Evolutionary conservation across 1,139 yeast genomes (phyloP).

Genomic region (Entelexis sorbosivorans): DNA sequence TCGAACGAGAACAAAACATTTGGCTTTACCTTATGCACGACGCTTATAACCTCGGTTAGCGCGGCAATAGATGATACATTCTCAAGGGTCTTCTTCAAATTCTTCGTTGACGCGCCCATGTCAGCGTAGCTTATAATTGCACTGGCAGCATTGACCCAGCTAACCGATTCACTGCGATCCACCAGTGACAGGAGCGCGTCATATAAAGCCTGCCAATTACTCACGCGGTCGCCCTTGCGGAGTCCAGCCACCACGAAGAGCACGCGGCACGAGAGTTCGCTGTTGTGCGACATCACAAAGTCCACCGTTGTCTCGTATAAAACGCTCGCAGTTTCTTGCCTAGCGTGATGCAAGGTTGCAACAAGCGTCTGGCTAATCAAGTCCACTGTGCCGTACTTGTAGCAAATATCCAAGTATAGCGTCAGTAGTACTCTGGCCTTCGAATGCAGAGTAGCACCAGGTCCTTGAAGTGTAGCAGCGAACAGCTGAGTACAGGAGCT

Average conservation of each 20-base stretch:
- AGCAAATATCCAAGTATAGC: constrained; percentile 31
- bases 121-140: constrained; percentile 9
- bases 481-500: constrained; percentile 52
- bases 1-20: neutral
- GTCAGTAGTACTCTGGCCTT: constrained; percentile 45
- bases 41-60: neutral
- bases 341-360: constrained; percentile 52
- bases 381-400: neutral
- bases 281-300: neutral
- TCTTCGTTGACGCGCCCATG: neutral
- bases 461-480: constrained; percentile 65
- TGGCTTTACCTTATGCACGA: neutral
- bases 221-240: constrained; percentile 34
- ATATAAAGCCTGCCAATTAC: constrained; percentile 28
- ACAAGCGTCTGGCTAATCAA: constrained; percentile 21
- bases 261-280: constrained; percentile 16
- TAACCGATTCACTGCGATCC: constrained; percentile 4
- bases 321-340: constrained; percentile 42
- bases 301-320: constrained; percentile 29
- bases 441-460: constrained; percentile 65
- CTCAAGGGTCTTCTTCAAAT: neutral
- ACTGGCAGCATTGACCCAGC: constrained; percentile 13
- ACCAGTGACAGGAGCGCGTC: neutral
- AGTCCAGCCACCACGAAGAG: constrained; percentile 30
- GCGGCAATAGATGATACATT: neutral